Conservation (phyloP, 345 rosid species). For the Citrus glauca region DNA sequence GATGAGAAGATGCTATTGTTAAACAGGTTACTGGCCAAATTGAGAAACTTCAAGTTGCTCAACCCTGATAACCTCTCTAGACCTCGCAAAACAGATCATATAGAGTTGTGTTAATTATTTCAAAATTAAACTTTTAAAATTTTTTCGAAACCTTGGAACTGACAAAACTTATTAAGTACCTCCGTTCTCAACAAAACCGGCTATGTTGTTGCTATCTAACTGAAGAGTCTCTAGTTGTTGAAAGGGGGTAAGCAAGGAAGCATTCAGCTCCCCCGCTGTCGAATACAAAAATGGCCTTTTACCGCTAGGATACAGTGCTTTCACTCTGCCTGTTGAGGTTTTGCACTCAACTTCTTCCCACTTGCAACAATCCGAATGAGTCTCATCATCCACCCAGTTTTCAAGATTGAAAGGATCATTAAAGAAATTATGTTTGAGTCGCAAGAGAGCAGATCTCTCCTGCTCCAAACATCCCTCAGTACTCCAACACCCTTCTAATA, state of each 20-base stretch:
- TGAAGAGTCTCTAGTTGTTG: neutral
- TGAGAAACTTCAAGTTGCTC: no score
- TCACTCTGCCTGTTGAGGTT: neutral
- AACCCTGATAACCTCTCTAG: neutral
- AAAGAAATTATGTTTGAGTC: neutral
- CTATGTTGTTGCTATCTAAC: neutral
- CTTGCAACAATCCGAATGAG: neutral
- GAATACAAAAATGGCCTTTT: neutral
- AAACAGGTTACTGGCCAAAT: neutral
- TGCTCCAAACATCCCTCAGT: neutral
- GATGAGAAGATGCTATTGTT: neutral
- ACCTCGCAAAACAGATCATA: neutral
- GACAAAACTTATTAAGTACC: neutral
- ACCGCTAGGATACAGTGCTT: rapidly evolving
- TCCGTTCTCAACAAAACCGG: neutral
- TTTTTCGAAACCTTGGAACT: rapidly evolving
- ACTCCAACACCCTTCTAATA: neutral
- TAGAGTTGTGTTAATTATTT: no score
- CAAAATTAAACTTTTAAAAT: no score
- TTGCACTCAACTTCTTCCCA: neutral
- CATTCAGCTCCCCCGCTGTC: neutral
- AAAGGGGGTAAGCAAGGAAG: neutral
- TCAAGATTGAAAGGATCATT: neutral
- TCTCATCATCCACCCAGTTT: neutral
- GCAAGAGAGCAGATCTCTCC: neutral